These are phyloP conservation scores for Leccinum boreale DNA, from an alignment of 768 basidiomycete genomes.

Conservation along the genomic window DNA sequence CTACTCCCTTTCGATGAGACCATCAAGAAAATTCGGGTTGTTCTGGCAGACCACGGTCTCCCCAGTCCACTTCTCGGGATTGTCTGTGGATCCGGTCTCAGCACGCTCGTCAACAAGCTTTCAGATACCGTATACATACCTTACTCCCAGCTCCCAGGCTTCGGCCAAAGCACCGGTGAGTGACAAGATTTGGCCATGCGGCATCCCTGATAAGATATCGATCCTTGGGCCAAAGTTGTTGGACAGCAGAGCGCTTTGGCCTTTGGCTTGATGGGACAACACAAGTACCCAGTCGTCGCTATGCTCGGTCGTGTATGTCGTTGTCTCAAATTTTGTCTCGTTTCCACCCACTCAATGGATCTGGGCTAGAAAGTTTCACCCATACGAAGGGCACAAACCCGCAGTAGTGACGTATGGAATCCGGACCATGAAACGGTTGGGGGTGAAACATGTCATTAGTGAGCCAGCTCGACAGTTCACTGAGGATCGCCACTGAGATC, in stretches of 20 bases:
- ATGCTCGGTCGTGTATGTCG: slow-evolving; percentile 79
- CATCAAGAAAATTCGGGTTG: slow-evolving; percentile 26
- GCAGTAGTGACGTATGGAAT: slow-evolving; percentile 74
- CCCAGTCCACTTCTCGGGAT: slow-evolving; percentile 70
- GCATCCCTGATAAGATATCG: background rate
- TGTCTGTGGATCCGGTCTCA: slow-evolving; percentile 84
- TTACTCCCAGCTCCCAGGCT: slow-evolving; percentile 69
- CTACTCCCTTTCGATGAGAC: slow-evolving; percentile 27
- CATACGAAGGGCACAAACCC: slow-evolving; percentile 79
- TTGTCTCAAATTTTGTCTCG: background rate
- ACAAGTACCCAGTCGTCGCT: slow-evolving; percentile 77
- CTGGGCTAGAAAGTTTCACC: slow-evolving; percentile 58
- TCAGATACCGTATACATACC: slow-evolving; percentile 56
- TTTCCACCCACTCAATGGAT: slow-evolving; percentile 2
- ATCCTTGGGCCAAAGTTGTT: slow-evolving; percentile 44
- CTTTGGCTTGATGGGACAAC: slow-evolving; percentile 69
- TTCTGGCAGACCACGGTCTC: slow-evolving; percentile 32
- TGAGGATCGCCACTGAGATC: background rate
- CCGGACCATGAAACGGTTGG: slow-evolving; percentile 72
- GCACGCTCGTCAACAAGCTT: slow-evolving; percentile 64
- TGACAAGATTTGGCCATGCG: background rate
- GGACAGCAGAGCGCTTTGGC: slow-evolving; percentile 81
- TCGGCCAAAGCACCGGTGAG: slow-evolving; percentile 73
- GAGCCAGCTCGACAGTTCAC: slow-evolving; percentile 21
- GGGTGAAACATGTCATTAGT: slow-evolving; percentile 76